Evolutionary conservation across 2,329 filamentous ascomycete genomes (phyloP), one percentile per base, ranked within the genome.

Genomic region (Nectriaceae sp.): DNA sequence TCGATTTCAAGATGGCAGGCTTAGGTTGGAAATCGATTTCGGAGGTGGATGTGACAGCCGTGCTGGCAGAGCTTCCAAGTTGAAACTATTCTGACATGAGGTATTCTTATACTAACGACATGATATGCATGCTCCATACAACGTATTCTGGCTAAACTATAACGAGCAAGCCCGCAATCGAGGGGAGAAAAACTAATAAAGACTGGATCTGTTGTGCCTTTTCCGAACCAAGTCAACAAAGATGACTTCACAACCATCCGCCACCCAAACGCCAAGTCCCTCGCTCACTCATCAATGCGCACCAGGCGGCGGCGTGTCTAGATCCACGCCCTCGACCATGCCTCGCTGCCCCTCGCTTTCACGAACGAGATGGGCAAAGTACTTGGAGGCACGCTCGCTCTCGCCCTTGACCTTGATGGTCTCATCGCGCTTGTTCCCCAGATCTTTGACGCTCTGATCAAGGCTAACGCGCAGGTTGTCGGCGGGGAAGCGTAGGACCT

Each of bases 321-420:
- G 70, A 56, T 84, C 81, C 37, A 84, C 73, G 6, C 67, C 73
- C 49, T 76, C 72, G 20, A 84, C 75, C 37, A 70, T 68, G 38
- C 65, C 65, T 26, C 78, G 75, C 60, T 85, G 75, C 48, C 74
- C 70, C 18, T 74, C 74, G 52, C 79, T 84, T 58, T 85, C 79
- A 51, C 88, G 80, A 44, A 94, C 84, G 16, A 99, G 79, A 63
- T 95, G 94, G 44, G 83, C 76, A 69, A 99, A 99, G 74, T 96
- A 97, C 70, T 93, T 95, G 57, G 83, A 77, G 5, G 94, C 94
- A 24, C 90, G 85, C 65, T 95, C 88, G 64, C 90, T 94, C 72
- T 97, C 93, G 26, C 76, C 77, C 69, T 86, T 86, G 52, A 90
- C 80, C 74, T 94, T 95, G 65, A 82, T 78, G 8, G 90, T 94